A percentile compares a stretch with the other conserved stretches of the same genome.
Evolutionary conservation across 2,329 filamentous ascomycete species (phyloP).

Genomic region (Aspergillus alliaceus): DNA sequence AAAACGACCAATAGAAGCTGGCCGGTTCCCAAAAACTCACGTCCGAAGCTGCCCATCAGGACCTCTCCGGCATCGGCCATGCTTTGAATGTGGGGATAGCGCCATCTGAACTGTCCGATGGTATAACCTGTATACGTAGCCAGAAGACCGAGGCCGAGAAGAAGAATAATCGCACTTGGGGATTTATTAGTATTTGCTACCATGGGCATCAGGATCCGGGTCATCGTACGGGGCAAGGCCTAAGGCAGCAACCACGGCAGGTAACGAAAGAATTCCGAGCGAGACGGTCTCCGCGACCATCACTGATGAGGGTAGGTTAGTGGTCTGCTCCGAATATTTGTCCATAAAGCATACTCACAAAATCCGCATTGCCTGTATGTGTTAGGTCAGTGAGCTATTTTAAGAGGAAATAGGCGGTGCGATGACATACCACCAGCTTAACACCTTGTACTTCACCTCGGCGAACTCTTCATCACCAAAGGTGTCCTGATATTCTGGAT

Average conservation of each 20-base stretch:
- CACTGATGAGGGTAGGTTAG: slow-evolving; percentile 29
- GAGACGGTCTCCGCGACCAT: slow-evolving; percentile 60
- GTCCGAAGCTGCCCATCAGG: slow-evolving; percentile 59
- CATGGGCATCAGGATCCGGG: not conserved
- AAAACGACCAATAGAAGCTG: slow-evolving; percentile 64
- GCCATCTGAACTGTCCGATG: slow-evolving; percentile 56
- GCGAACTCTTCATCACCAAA: slow-evolving; percentile 35
- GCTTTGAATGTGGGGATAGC: slow-evolving; percentile 58
- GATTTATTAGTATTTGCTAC: not conserved
- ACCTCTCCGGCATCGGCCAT: slow-evolving; percentile 66
- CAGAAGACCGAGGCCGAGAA: slow-evolving; percentile 52
- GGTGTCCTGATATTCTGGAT: slow-evolving; percentile 21
- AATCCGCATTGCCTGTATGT: slow-evolving; percentile 38
- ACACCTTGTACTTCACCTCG: slow-evolving; percentile 51
- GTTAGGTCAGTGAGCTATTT: not conserved
- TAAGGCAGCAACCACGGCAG: slow-evolving; percentile 50
- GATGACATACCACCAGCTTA: slow-evolving; percentile 41
- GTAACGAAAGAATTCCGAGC: slow-evolving; percentile 55
- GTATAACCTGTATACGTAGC: slow-evolving; percentile 59
- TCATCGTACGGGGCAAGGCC: slow-evolving; percentile 49
- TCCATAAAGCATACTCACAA: slow-evolving; percentile 24
- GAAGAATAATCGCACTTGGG: slow-evolving; percentile 43
- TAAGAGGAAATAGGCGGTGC: too few relatives aligned
- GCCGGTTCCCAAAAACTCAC: slow-evolving; percentile 60
- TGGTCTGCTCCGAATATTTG: not conserved